Base-by-base conservation (phyloP, 129 eudicot genomes). In the Pseudognaphalium luteoalbum region DNA sequence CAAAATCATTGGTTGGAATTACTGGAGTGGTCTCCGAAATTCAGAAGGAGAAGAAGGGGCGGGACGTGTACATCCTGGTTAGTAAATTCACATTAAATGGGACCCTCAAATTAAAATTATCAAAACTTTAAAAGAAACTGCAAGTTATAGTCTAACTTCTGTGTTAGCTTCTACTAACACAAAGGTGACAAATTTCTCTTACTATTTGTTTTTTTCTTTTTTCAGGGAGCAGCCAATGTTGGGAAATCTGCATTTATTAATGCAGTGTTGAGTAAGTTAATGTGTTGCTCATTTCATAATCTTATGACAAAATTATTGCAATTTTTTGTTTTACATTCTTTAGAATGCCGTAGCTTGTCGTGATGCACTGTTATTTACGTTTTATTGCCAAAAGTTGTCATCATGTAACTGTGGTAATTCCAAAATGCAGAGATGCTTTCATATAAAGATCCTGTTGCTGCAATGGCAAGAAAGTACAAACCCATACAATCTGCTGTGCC, bases 401-500 rank as follows among this genome's bases (percentile, higher is more conserved):
- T 50, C 29, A 0, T 77, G 32, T 77, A 70, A 76, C 25, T 73
- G 68, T 29, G 20, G 52, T 5, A 33, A 34, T 59, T 76, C 12
- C 44, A 41, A 44, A 70, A 63, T 32, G 19, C 87, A 93, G 99
- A 82, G 83, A 80, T 89, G 91, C 78, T 94, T 85, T 90, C 91
- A 15, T 76, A 89, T 61, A 94, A 91, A 69, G 99, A 94, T 74
- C 99, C 99, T 8, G 90, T 89, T 60, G 99, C 99, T 84, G 96
- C 97, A 39, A 80, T 88, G 81, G 99, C 99, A 74, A 87, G 84
- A 65, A 91, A 81, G 68, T 94, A 94, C 83, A 91, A 91, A 85
- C 99, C 99, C n/a, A 89, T 94, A 70, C 99, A 94, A 85, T 94
- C 99, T 78, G 97, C 99, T 73, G 99, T 94, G 79, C 97, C 99